Percentiles rank a stretch among this genome's conserved stretches.
Conservation (phyloP, 208 protist genomes). For the Acanthamoeba triangularis region DNA sequence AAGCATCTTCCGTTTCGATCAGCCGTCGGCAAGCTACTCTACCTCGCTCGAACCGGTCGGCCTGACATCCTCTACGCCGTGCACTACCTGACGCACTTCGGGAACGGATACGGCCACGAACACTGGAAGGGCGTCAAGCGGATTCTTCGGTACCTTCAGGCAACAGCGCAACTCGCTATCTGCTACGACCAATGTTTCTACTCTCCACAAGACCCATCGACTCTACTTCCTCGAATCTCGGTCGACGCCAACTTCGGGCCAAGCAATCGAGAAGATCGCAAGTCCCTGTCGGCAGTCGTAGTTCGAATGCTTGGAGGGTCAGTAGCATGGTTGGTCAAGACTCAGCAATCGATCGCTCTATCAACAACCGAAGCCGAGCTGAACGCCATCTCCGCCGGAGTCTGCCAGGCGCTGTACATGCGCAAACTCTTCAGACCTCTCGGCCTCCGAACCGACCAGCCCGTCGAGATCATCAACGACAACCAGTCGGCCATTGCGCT, state of each 20-base stretch:
- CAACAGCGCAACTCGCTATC: not conserved
- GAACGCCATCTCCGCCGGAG: not conserved
- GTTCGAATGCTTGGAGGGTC: not conserved
- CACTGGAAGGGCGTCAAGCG: constrained; percentile 32
- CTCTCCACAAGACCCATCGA: no score
- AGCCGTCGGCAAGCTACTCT: not conserved
- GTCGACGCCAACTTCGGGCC: not conserved
- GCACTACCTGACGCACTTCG: not conserved
- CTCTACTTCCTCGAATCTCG: not conserved
- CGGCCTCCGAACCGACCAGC: not conserved
- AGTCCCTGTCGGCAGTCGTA: not conserved
- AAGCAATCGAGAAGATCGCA: not conserved
- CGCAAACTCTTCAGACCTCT: not conserved
- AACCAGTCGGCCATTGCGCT: not conserved
- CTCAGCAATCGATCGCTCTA: not conserved
- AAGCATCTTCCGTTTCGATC: not conserved
- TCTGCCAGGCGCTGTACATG: not conserved
- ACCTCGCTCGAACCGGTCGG: not conserved
- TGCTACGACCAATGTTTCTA: not conserved
- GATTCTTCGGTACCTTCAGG: constrained; percentile 39
- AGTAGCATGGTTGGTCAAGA: not conserved
- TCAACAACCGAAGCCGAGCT: not conserved
- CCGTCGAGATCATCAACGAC: not conserved
- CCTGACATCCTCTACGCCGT: constrained; percentile 41
- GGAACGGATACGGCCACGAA: not conserved